Evolutionary conservation across 1,284 basidiomycete species (phyloP), one percentile per base, ranked within the genome.

Genomic region (Polyporus tsugae): DNA sequence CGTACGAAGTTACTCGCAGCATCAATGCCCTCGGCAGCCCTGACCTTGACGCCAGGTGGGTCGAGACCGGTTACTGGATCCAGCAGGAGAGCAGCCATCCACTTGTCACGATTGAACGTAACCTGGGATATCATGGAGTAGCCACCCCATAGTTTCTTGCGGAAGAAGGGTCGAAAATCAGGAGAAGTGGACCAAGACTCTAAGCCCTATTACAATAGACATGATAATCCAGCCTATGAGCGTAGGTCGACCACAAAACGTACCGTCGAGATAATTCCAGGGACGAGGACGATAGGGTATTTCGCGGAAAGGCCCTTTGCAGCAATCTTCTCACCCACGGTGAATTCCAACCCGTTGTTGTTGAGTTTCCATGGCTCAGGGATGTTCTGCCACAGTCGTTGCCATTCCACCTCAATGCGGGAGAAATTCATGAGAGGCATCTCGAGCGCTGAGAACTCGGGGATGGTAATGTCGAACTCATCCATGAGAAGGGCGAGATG

Each of bases 51-150:
- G n/a, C 91, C 94, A 0, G 90, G 88, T 0, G 95, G 95, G 77
- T 99, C 97, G 6, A 99, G 85, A 0, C 97, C 98, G 0, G 97
- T 98, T 44, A 91, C 83, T 0, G 95, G 92, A 80, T 99, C 97
- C 10, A 99, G 88, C 83, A 94, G 91, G 80, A 99, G 89, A 0
- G 96, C 91, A 36, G 90, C 81, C 72, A 99, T 92, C 98, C 98
- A 99, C 70, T 85, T 86, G 59, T 93, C 92, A 72, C 91, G 91
- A 76, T 95, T 94, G 75, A 96, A 93, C 1, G 93, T 89, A 38
- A 95, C 93, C 73, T 94, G 94, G 1, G 94, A 89, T 63, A 97
- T 80, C 95, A 97, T 96, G 58, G 88, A 90, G 75, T 89, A 89
- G 0, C 94, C 91, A 29, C 96, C 96, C 96, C 95, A 96, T 6